Conservation (phyloP, 169 alveolate genomes). For the Hepatocystis sp. region DNA sequence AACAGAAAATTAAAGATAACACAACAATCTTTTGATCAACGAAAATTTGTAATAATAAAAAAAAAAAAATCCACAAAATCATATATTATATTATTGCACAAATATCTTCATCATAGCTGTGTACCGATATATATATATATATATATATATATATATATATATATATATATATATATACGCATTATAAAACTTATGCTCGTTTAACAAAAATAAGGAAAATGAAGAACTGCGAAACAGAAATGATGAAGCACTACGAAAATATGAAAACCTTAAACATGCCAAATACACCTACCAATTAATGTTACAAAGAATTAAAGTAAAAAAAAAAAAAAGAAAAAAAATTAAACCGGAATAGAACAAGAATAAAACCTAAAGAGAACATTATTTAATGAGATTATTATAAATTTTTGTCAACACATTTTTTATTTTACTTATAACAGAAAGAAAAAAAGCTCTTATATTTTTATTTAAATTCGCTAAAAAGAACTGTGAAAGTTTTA, state of each 20-base stretch:
- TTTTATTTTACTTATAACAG: constrained; percentile 2
- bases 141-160: too few relatives aligned
- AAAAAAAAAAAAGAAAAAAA: too few relatives aligned
- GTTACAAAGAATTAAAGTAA: constrained; percentile 63
- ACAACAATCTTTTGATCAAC: constrained; percentile 56
- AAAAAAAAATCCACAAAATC: too few relatives aligned
- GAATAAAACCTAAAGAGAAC: too few relatives aligned
- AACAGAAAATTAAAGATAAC: constrained; percentile 48
- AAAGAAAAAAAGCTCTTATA: constrained; percentile 57
- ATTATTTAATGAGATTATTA: too few relatives aligned
- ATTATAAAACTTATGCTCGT: too few relatives aligned
- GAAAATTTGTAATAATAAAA: constrained; percentile 41
- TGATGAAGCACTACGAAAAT: constrained; percentile 49
- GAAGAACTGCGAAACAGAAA: constrained; percentile 55
- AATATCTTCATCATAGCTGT: too few relatives aligned
- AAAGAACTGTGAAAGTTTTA: constrained; percentile 45
- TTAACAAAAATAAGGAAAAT: constrained; percentile 53
- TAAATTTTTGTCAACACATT: too few relatives aligned
- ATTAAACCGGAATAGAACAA: too few relatives aligned
- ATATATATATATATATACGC: too few relatives aligned
- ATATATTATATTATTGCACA: too few relatives aligned
- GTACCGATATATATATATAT: too few relatives aligned
- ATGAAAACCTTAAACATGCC: constrained; percentile 61
- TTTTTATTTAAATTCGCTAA: constrained; percentile 52
- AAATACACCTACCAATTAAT: constrained; percentile 63